Conservation (phyloP, 2,329 filamentous ascomycete genomes). For the Aspergillus ochraceus region DNA sequence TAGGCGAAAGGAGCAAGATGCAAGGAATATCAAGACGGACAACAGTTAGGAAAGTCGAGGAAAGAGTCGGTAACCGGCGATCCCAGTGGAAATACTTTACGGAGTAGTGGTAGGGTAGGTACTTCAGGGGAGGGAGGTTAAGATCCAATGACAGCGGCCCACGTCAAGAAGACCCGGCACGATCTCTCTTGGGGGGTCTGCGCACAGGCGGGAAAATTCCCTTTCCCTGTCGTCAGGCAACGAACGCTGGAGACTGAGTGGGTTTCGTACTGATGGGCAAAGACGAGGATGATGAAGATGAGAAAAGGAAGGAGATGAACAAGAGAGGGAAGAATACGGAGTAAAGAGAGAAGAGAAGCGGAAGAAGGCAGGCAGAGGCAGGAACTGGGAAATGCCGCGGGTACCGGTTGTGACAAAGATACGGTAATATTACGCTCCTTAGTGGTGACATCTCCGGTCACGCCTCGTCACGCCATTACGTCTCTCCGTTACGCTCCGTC, state of each 20-base stretch:
- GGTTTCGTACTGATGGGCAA: background rate
- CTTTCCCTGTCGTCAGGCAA: conserved; percentile 7
- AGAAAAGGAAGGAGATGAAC: conserved; percentile 8
- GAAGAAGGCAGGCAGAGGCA: background rate
- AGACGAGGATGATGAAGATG: background rate
- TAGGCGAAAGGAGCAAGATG: conserved; percentile 9
- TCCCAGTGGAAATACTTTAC: background rate
- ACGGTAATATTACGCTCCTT: conserved; percentile 2
- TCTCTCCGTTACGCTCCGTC: conserved; percentile 2
- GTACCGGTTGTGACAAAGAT: background rate
- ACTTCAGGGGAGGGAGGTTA: conserved; percentile 16
- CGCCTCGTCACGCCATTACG: background rate
- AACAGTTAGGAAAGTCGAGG: background rate
- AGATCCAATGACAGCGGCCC: conserved; percentile 25
- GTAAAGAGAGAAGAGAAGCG: conserved; percentile 3
- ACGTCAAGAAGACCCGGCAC: conserved; percentile 21
- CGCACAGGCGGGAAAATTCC: conserved; percentile 4
- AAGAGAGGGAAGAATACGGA: conserved; percentile 10
- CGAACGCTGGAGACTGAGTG: background rate
- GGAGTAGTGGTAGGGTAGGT: background rate
- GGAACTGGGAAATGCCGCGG: background rate
- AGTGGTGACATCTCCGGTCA: background rate
- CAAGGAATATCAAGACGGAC: conserved; percentile 8
- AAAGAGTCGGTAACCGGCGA: conserved; percentile 3
- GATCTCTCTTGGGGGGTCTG: conserved; percentile 13